phyloP scores from a whole-genome alignment of 495 filamentous ascomycete genomes.

The Pyrenula aspistea region DNA sequence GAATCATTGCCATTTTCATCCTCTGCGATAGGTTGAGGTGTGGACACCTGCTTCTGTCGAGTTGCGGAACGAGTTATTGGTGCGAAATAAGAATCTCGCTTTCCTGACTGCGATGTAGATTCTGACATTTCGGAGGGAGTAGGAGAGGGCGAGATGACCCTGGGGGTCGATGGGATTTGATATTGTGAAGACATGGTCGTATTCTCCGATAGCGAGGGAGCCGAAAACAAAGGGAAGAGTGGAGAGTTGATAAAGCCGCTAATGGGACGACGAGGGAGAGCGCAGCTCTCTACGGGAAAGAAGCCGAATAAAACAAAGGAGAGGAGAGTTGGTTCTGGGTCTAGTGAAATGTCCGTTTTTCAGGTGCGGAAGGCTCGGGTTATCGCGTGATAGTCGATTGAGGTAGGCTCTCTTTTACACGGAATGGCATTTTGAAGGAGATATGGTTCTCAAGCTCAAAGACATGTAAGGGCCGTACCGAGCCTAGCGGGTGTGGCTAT shows the following conservation, averaged over 20 bases:
- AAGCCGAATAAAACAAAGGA: neutral
- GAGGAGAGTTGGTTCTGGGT: neutral
- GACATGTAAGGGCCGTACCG: too few relatives aligned
- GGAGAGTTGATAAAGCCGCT: constrained; percentile 35
- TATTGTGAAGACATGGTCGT: constrained; percentile 33
- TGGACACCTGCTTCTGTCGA: constrained; percentile 32
- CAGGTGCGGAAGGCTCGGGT: neutral
- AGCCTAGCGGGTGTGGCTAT: too few relatives aligned
- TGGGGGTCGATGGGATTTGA: constrained; percentile 49
- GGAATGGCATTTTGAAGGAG: neutral
- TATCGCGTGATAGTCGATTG: neutral
- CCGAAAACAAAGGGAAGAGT: constrained; percentile 32
- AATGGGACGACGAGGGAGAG: constrained; percentile 26
- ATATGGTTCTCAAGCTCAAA: neutral
- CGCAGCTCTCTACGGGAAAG: neutral
- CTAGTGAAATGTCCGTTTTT: neutral
- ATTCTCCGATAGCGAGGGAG: constrained; percentile 12
- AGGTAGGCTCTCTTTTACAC: neutral
- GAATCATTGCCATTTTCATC: constrained; percentile 28
- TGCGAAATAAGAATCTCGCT: constrained; percentile 40
- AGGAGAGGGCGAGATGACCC: constrained; percentile 60
- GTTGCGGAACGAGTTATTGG: constrained; percentile 55
- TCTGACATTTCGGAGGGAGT: constrained; percentile 44
- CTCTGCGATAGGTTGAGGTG: constrained; percentile 28
- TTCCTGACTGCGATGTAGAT: constrained; percentile 6